phyloP scores from a whole-genome alignment of 2,329 filamentous ascomycete species.

The Talaromyces sp. region DNA sequence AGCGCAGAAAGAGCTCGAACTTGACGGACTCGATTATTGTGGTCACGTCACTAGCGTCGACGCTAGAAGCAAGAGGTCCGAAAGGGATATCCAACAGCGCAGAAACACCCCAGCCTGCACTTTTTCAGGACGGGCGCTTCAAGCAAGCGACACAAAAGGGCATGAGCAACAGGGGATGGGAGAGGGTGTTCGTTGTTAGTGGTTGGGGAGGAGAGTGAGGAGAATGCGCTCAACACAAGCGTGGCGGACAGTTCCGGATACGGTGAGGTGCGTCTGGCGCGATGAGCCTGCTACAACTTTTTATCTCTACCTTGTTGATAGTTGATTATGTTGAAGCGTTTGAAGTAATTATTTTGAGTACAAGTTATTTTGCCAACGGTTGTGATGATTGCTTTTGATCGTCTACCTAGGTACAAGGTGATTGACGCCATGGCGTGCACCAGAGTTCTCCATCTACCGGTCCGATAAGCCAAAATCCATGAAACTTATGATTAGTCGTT shows the following conservation, averaged over 20 bases:
- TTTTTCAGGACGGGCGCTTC: neutral
- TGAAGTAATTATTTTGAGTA: too few relatives aligned
- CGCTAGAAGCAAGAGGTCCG: constrained; percentile 10
- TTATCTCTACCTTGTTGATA: too few relatives aligned
- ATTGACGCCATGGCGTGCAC: neutral
- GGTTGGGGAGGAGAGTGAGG: neutral
- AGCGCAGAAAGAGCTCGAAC: constrained; percentile 12
- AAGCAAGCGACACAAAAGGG: neutral
- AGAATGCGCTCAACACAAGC: neutral
- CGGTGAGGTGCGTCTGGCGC: constrained; percentile 19
- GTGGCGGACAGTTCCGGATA: constrained; percentile 14
- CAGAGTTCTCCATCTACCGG: neutral
- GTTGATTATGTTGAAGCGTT: too few relatives aligned
- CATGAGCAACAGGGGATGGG: neutral
- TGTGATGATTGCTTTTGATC: too few relatives aligned
- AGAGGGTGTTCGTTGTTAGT: neutral
- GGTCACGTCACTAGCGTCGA: constrained; percentile 4
- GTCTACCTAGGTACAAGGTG: neutral
- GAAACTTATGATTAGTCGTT: neutral
- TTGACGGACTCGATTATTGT: neutral
- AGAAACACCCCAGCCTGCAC: neutral
- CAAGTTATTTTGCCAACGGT: too few relatives aligned
- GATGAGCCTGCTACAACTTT: neutral
- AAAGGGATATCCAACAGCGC: constrained; percentile 1
- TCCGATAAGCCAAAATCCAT: neutral